Conservation (phyloP, 352 stramenopile genomes). For the Blastocystis sp. region DNA sequence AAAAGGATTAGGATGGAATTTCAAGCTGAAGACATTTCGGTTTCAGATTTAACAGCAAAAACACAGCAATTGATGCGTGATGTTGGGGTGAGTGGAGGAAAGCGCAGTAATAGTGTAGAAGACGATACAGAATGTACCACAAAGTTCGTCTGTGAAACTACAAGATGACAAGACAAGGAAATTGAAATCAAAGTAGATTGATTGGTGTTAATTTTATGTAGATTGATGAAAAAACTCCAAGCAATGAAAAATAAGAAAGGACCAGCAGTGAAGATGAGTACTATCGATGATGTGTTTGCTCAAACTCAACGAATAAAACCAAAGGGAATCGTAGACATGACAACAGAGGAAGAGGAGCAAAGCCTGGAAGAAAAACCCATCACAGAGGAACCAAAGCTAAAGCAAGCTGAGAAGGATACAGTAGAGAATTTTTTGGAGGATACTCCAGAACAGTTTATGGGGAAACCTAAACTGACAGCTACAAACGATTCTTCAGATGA, state of each 20-base stretch:
- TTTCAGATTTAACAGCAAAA: not conserved
- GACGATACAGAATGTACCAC: not conserved
- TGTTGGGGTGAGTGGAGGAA: not conserved
- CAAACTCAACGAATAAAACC: not conserved
- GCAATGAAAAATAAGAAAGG: not conserved
- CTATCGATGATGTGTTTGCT: constrained; percentile 21
- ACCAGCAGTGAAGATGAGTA: not conserved
- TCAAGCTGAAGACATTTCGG: not conserved
- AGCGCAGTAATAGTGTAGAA: not conserved
- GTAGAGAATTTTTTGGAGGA: not conserved
- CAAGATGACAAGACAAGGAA: constrained; percentile 17
- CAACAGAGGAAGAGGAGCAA: not conserved
- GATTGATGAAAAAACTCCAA: constrained; percentile 36
- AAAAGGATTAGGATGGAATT: not conserved
- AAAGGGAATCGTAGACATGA: not conserved
- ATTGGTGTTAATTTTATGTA: not conserved
- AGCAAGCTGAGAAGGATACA: not conserved
- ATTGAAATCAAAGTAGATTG: constrained; percentile 34
- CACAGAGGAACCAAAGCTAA: not conserved
- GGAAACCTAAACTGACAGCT: constrained; percentile 36
- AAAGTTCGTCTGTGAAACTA: not conserved
- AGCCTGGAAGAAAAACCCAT: not conserved
- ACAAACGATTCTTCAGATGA: constrained; percentile 24
- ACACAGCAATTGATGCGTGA: constrained; percentile 45
- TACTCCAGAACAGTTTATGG: not conserved